Evolutionary conservation across 1,284 basidiomycete genomes (phyloP).

Genomic region (Ceratorhiza oryzae-sativae): DNA sequence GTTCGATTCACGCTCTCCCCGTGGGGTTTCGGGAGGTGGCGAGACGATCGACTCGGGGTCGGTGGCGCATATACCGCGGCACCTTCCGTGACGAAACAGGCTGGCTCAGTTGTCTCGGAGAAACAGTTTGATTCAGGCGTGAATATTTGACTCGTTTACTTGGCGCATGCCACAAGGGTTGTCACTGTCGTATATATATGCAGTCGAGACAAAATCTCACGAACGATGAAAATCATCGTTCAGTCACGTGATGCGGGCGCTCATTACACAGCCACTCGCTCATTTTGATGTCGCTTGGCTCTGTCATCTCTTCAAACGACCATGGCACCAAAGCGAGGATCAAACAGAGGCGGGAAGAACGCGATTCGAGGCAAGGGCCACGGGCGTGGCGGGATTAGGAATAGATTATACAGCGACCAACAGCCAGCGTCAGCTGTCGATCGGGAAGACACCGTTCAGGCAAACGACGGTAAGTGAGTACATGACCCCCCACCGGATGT

Average conservation of each 20-base stretch:
- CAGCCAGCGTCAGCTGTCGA: slow-evolving; percentile 63
- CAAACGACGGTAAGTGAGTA: slow-evolving; percentile 17
- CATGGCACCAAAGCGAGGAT: slow-evolving; percentile 29
- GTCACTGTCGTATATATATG: neutral
- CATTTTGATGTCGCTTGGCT: neutral
- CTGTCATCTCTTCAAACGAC: neutral
- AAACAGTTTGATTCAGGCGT: too few relatives aligned
- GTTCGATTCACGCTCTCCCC: too few relatives aligned
- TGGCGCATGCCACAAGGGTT: neutral
- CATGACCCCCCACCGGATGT: neutral
- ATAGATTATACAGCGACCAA: slow-evolving; percentile 47
- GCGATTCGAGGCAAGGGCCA: slow-evolving; percentile 31
- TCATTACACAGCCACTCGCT: neutral
- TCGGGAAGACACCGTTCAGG: slow-evolving; percentile 48
- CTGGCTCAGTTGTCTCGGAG: too few relatives aligned
- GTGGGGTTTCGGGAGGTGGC: too few relatives aligned
- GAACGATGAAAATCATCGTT: neutral
- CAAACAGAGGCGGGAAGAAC: slow-evolving; percentile 17
- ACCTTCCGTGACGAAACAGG: too few relatives aligned
- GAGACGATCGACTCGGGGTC: too few relatives aligned
- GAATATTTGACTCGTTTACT: neutral
- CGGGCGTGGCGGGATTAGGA: slow-evolving; percentile 42
- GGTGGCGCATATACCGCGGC: too few relatives aligned
- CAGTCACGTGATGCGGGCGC: too few relatives aligned
- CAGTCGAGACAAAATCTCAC: too few relatives aligned